Base-by-base conservation (phyloP, 164 flowering plant genomes). In the Malania oleifera region DNA sequence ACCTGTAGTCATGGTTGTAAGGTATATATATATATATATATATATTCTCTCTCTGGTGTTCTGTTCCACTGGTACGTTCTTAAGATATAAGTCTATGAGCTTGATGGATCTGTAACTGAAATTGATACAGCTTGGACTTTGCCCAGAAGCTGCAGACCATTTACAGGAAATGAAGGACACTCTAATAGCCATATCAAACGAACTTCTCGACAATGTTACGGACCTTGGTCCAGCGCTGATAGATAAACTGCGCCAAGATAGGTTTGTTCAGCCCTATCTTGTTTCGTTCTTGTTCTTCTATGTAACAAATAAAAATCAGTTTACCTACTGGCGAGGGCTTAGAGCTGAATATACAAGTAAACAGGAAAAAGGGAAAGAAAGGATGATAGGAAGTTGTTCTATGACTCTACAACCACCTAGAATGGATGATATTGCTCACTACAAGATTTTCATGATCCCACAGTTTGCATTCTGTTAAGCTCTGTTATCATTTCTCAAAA, bases 121-220 rank as follows among this genome's bases (percentile, higher is more conserved):
- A 49, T 46, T 67, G 19, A 31, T 70, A 23, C 88, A 95, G 99
- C 69, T 91, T 61, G 91, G 89, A 57, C 73, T 72, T 58, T 95
- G 99, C 67, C 82, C 87, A 58, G 85, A 85, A 74, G 91, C 84
- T 68, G 67, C 80, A 52, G 54, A 15, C 56, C 97, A 95, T 74
- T 72, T 95, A 59, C 88, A 84, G 69, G 86, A 84, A 66, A 81
- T 87, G 90, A 95, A 95, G 77, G 97, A 91, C 61, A 78, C 38
- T 69, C 73, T 95, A 68, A 84, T 91, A 65, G 67, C 67, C 34
- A 77, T 91, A 59, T 85, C 97, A 45, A 91, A 87, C 77, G 88
- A 88, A 71, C 86, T 95, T 59, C 85, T 95, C 59, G 97, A 91
- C 64, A 84, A 83, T 75, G 71, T 66, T 58, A 38, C 52, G 60